A percentile compares a stretch with the other conserved stretches of the same genome.
Evolutionary conservation across 768 basidiomycete genomes (phyloP).

Genomic region (Leccinum boreale): DNA sequence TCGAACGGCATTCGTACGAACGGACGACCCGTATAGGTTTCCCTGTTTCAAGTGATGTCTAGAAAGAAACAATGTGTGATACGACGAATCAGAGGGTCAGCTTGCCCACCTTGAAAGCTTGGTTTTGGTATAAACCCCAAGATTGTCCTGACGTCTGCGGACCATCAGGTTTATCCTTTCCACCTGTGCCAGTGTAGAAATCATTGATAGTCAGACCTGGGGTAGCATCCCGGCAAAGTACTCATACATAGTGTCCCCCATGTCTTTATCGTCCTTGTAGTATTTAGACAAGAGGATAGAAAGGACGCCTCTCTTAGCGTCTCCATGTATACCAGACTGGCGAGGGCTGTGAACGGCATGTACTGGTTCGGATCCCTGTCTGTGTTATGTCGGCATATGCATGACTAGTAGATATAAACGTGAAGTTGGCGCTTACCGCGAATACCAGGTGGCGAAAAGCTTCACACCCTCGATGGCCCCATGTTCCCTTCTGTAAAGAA

Average conservation of each 20-base stretch:
- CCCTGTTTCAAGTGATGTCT: constrained; percentile 21
- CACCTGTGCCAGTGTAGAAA: constrained; percentile 29
- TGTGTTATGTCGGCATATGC: background rate
- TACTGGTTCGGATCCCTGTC: background rate
- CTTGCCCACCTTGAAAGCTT: constrained; percentile 17
- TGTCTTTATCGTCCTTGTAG: background rate
- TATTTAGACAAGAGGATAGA: background rate
- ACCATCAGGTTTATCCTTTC: constrained; percentile 8
- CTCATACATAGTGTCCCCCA: background rate
- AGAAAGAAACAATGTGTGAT: background rate
- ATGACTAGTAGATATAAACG: background rate
- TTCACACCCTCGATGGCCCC: background rate
- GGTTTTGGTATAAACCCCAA: constrained; percentile 13
- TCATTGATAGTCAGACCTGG: constrained; percentile 12
- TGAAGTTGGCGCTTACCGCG: background rate
- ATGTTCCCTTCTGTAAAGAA: background rate
- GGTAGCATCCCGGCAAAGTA: background rate
- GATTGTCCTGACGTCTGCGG: constrained; percentile 22
- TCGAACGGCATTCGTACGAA: constrained; percentile 16
- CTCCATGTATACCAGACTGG: background rate
- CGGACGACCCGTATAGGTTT: constrained; percentile 26
- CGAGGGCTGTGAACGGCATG: background rate
- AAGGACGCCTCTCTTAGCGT: background rate
- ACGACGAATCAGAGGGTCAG: background rate
- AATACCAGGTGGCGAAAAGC: background rate